phyloP scores from a whole-genome alignment of 306 rosid genomes.

The Rubus parviflorus region DNA sequence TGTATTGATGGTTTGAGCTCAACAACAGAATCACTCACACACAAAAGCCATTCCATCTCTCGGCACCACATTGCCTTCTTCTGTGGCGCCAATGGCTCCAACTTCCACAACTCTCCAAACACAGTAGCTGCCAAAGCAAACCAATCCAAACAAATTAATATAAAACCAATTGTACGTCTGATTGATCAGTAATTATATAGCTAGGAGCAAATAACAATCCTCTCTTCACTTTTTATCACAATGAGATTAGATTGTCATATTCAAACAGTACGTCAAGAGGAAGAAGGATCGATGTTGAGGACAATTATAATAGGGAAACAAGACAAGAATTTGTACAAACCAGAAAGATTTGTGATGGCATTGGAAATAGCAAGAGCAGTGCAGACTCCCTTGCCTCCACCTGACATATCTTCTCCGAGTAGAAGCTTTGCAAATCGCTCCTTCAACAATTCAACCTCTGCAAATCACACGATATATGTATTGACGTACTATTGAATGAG shows the following conservation, averaged over 20 bases:
- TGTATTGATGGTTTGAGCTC: slow-evolving; percentile 50
- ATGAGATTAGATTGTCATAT: not conserved
- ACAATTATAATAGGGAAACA: not conserved
- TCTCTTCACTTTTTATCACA: not conserved
- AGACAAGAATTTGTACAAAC: slow-evolving; percentile 18
- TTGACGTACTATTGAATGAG: not conserved
- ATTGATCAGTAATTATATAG: not conserved
- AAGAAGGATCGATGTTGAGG: not conserved
- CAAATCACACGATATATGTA: not conserved
- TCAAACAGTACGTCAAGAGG: not conserved
- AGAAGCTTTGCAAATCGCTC: slow-evolving; percentile 54
- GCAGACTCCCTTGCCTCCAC: slow-evolving; percentile 51
- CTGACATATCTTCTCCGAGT: slow-evolving; percentile 56
- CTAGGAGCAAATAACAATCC: not conserved
- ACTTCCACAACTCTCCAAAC: slow-evolving; percentile 50
- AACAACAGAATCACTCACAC: slow-evolving; percentile 47
- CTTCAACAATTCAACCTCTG: slow-evolving; percentile 48
- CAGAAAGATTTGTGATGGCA: slow-evolving; percentile 52
- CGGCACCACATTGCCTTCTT: slow-evolving; percentile 46
- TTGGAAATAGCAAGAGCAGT: slow-evolving; percentile 51
- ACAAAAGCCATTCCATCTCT: slow-evolving; percentile 51
- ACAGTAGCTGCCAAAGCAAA: slow-evolving; percentile 33
- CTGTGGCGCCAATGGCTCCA: slow-evolving; percentile 42
- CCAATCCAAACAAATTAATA: not conserved
- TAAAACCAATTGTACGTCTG: not conserved